Conservation (phyloP, 2,329 filamentous ascomycete species). For the Mycosphaerella arachidis region DNA sequence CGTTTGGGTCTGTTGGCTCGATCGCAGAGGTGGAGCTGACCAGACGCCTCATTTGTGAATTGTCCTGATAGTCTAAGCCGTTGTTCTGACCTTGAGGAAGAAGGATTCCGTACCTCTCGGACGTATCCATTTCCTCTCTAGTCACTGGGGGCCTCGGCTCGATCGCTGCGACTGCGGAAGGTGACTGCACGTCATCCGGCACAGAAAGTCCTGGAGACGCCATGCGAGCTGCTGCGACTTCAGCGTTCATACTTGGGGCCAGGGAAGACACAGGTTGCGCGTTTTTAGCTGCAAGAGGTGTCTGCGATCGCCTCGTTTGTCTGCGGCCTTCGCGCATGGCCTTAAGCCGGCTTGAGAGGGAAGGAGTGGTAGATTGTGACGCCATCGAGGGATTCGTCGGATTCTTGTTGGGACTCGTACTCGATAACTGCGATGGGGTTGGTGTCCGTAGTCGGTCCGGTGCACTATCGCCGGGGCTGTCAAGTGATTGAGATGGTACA, state of each 20-base stretch:
- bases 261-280: slow-evolving; percentile 21
- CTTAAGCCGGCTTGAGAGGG: slow-evolving; percentile 15
- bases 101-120: slow-evolving; percentile 33
- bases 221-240: slow-evolving; percentile 17
- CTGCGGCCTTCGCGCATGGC: slow-evolving; percentile 10
- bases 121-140: slow-evolving; percentile 32
- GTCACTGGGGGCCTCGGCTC: slow-evolving; percentile 24
- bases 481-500: slow-evolving; percentile 13
- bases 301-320: not conserved
- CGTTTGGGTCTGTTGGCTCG: slow-evolving; percentile 1
- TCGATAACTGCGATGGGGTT: slow-evolving; percentile 5
- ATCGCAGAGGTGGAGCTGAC: not conserved
- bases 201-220: slow-evolving; percentile 10
- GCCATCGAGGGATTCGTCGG: slow-evolving; percentile 16
- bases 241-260: slow-evolving; percentile 19
- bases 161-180: slow-evolving; percentile 32
- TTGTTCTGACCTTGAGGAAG: slow-evolving; percentile 24
- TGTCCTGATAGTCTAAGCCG: slow-evolving; percentile 1
- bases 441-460: slow-evolving; percentile 1
- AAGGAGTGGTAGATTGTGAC: slow-evolving; percentile 8
- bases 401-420: not conserved
- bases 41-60: not conserved
- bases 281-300: not conserved
- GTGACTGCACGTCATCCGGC: slow-evolving; percentile 27
- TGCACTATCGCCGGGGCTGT: not conserved